Evolutionary conservation across 331 rosid species (phyloP).

Genomic region (Pyrus hybrid): DNA sequence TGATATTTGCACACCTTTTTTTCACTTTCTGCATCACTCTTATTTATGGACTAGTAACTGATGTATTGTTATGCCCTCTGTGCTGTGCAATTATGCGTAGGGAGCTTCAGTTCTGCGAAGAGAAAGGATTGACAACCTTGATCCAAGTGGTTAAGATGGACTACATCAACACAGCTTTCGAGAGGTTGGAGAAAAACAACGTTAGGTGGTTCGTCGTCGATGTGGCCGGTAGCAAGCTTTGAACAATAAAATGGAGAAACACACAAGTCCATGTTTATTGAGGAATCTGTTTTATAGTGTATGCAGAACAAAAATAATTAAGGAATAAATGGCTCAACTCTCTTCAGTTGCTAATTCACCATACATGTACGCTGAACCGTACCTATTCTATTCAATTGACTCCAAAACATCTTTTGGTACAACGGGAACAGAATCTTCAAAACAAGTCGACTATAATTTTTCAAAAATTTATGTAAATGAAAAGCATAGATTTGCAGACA

Average conservation of each 20-base stretch:
- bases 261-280: background rate
- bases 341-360: background rate
- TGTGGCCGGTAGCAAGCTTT: conserved; percentile 58
- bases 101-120: conserved; percentile 77
- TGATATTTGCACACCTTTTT: too few species aligned
- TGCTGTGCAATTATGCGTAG: conserved; percentile 10
- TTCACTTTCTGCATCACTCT: too few species aligned
- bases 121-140: conserved; percentile 44
- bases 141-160: conserved; percentile 57
- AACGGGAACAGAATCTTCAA: background rate
- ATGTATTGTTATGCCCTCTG: too few species aligned
- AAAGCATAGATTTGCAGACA: conserved; percentile 23
- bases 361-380: background rate
- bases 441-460: background rate
- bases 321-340: background rate
- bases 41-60: too few species aligned
- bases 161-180: conserved; percentile 58
- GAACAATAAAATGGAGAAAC: conserved; percentile 12
- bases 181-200: conserved; percentile 75
- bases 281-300: background rate
- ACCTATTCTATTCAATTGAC: background rate
- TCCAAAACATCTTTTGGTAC: background rate
- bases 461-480: background rate
- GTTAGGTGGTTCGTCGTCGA: conserved; percentile 76
- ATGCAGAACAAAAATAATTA: background rate